A percentile compares a stretch with the other conserved stretches of the same genome.
Evolutionary conservation across 257 asterid genomes (phyloP).

Genomic region (Jaltomata sinuosa): DNA sequence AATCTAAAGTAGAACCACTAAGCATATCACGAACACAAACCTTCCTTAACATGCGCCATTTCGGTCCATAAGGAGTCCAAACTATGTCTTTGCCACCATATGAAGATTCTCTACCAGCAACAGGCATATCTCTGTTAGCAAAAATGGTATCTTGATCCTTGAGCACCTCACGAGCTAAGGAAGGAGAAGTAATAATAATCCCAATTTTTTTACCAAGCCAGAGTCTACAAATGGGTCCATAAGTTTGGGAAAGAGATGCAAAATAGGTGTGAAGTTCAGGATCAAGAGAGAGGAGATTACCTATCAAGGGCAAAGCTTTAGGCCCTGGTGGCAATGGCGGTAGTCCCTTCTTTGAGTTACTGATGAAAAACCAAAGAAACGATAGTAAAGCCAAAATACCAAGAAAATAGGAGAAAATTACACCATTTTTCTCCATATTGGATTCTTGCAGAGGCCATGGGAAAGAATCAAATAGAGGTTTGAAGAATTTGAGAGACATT

Average conservation of each 20-base stretch:
- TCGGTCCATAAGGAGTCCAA: conserved; percentile 63
- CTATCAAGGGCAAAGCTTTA: conserved; percentile 38
- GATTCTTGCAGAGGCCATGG: neutral
- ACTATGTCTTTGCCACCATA: conserved; percentile 65
- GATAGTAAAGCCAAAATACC: conserved; percentile 20
- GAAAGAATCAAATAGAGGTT: neutral
- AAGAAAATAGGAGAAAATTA: conserved; percentile 11
- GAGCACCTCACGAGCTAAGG: no score
- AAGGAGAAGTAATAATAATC: no score
- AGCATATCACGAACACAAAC: conserved; percentile 62
- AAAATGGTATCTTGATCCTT: no score
- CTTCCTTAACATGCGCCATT: conserved; percentile 73
- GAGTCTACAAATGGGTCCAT: neutral
- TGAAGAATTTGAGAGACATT: neutral
- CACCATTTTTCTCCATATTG: neutral
- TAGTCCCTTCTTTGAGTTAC: neutral
- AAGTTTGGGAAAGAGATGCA: no score
- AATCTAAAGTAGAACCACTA: conserved; percentile 27
- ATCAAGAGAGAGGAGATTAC: conserved; percentile 70
- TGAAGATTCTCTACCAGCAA: conserved; percentile 14
- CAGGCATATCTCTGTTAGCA: no score
- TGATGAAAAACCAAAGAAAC: conserved; percentile 5
- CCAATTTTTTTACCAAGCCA: conserved; percentile 39
- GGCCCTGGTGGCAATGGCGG: conserved; percentile 49
- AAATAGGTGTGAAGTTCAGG: conserved; percentile 40